Evolutionary conservation across 1,284 basidiomycete genomes (phyloP).

Genomic region (Cutaneotrichosporon cutaneum): DNA sequence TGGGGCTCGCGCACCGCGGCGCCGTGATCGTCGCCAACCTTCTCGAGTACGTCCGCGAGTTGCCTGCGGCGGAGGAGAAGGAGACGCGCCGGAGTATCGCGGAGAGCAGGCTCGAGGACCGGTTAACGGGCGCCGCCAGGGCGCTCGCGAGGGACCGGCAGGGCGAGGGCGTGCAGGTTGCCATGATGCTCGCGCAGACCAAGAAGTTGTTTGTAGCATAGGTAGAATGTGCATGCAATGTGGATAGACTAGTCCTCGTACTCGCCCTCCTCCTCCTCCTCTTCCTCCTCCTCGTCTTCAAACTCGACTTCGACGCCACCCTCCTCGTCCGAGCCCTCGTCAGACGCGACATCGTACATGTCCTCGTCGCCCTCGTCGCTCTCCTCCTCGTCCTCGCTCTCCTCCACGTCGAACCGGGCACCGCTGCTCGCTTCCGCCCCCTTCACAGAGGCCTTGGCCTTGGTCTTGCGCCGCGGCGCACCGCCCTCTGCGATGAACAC

Average conservation of each 20-base stretch:
- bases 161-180: conserved; percentile 1
- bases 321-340: conserved; percentile 53
- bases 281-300: conserved; percentile 11
- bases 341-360: conserved; percentile 30
- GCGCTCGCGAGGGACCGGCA: not conserved
- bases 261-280: conserved; percentile 14
- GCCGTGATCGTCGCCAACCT: conserved; percentile 69
- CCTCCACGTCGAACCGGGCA: conserved; percentile 29
- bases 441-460: conserved; percentile 51
- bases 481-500: conserved; percentile 64
- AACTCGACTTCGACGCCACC: conserved; percentile 6
- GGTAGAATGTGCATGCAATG: not conserved
- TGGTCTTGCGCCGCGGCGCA: conserved; percentile 43
- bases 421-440: conserved; percentile 37
- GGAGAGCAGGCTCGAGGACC: conserved; percentile 6
- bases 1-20: conserved; percentile 67
- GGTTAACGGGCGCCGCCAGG: conserved; percentile 1
- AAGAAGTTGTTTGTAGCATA: conserved; percentile 5
- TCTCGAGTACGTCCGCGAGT: conserved; percentile 44
- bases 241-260: conserved; percentile 8
- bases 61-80: not conserved
- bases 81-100: not conserved
- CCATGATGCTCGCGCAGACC: conserved; percentile 6
- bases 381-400: conserved; percentile 37
- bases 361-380: conserved; percentile 29